These are phyloP conservation scores for Aspergillus pseudoviridinutans DNA, from an alignment of 2,329 filamentous ascomycete species.

Conservation along the genomic window DNA sequence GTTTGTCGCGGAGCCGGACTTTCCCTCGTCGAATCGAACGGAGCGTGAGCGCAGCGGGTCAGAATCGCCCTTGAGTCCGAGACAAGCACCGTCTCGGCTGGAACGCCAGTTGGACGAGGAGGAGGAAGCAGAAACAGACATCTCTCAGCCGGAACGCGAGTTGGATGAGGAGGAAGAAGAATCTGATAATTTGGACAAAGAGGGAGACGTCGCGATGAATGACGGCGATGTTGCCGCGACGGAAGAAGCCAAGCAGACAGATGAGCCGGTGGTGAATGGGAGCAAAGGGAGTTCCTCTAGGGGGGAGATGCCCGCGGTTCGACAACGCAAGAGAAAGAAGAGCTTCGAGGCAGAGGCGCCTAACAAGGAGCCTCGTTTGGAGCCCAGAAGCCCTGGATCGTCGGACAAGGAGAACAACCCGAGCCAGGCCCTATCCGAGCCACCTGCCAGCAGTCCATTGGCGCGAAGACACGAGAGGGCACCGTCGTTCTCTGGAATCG, in stretches of 20 bases:
- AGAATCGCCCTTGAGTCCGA: neutral
- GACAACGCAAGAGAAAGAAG: slow-evolving; percentile 25
- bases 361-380: slow-evolving; percentile 24
- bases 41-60: neutral
- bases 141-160: neutral
- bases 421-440: slow-evolving; percentile 2
- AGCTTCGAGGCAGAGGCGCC: slow-evolving; percentile 15
- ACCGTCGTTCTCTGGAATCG: slow-evolving; percentile 19
- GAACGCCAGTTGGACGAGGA: slow-evolving; percentile 1
- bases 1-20: neutral
- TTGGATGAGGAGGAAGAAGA: neutral
- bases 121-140: neutral
- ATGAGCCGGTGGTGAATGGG: neutral
- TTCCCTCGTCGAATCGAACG: neutral
- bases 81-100: neutral
- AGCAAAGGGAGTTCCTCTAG: neutral
- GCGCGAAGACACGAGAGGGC: slow-evolving; percentile 10
- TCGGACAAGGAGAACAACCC: neutral
- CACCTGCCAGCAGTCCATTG: slow-evolving; percentile 12
- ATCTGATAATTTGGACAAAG: slow-evolving; percentile 1
- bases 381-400: slow-evolving; percentile 6
- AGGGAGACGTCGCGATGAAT: slow-evolving; percentile 17
- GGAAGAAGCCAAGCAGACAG: neutral
- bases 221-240: neutral
- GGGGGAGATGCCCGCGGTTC: neutral